These are phyloP conservation scores for Penicillium sp. DNA, from an alignment of 2,329 filamentous ascomycete genomes.

Conservation along the genomic window DNA sequence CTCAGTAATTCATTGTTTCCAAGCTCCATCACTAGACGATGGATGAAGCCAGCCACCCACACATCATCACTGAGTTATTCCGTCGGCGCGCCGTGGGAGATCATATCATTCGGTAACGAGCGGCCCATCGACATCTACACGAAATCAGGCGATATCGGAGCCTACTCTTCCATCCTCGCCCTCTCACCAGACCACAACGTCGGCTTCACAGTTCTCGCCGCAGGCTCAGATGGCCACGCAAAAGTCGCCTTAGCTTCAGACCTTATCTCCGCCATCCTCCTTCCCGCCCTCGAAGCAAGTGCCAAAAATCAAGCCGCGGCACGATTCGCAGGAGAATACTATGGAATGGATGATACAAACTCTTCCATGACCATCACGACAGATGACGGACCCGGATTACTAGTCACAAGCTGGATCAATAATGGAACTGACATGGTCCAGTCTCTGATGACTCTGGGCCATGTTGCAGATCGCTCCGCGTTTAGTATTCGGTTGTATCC, in stretches of 20 bases:
- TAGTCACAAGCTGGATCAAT: constrained; percentile 22
- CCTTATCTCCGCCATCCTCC: constrained; percentile 16
- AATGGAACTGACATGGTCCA: constrained; percentile 24
- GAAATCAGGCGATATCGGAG: constrained; percentile 29
- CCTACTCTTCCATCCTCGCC: constrained; percentile 27
- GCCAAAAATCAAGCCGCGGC: constrained; percentile 25
- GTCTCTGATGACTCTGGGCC: constrained; percentile 11
- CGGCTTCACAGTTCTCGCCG: constrained; percentile 28
- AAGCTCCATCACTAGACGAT: neutral
- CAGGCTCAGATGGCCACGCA: constrained; percentile 16
- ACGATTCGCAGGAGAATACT: constrained; percentile 24
- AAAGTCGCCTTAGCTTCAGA: constrained; percentile 15
- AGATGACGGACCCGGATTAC: constrained; percentile 24
- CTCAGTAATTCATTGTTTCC: constrained; percentile 6
- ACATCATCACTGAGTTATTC: constrained; percentile 4
- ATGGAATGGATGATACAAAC: constrained; percentile 2
- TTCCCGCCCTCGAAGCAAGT: constrained; percentile 25
- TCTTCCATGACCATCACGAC: constrained; percentile 24
- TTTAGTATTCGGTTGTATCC: constrained; percentile 29
- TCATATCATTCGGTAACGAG: constrained; percentile 1
- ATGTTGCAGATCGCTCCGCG: constrained; percentile 2
- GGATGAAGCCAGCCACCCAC: constrained; percentile 8
- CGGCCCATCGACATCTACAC: constrained; percentile 9
- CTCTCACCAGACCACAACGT: constrained; percentile 30
- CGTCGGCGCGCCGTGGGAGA: constrained; percentile 11